A percentile compares a stretch with the other conserved stretches of the same genome.
Evolutionary conservation across 2,329 filamentous ascomycete genomes (phyloP).

Genomic region (Stemphylium vesicarium): DNA sequence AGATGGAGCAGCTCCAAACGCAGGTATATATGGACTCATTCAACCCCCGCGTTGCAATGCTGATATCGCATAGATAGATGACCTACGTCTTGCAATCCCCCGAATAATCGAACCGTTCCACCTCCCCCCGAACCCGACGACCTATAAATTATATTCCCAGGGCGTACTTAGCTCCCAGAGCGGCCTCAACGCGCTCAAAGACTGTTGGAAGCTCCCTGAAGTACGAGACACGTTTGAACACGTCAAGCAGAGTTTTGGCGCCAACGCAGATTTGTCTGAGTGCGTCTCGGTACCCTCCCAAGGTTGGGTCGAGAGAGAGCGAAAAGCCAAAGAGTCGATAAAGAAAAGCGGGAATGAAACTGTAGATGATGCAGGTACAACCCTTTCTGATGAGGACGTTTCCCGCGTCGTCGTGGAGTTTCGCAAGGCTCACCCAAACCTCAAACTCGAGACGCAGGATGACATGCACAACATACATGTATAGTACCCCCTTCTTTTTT

Average conservation of each 20-base stretch:
- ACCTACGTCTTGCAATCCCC: slow-evolving; percentile 52
- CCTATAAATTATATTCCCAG: slow-evolving; percentile 49
- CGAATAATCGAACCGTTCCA: slow-evolving; percentile 51
- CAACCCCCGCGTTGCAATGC: background rate
- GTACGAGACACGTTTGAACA: slow-evolving; percentile 46
- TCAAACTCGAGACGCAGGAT: slow-evolving; percentile 37
- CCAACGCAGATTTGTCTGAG: slow-evolving; percentile 47
- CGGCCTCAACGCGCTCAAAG: slow-evolving; percentile 47
- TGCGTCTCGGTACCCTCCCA: slow-evolving; percentile 43
- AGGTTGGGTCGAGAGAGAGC: slow-evolving; percentile 48
- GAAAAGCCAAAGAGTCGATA: slow-evolving; percentile 23
- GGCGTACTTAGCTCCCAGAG: slow-evolving; percentile 45
- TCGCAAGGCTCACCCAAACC: slow-evolving; percentile 30
- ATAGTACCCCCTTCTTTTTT: background rate
- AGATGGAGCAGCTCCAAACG: slow-evolving; percentile 53
- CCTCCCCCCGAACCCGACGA: slow-evolving; percentile 33
- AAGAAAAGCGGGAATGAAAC: slow-evolving; percentile 16
- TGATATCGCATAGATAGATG: slow-evolving; percentile 47
- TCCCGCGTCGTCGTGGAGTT: slow-evolving; percentile 33
- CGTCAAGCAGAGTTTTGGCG: slow-evolving; percentile 44
- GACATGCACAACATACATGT: slow-evolving; percentile 36
- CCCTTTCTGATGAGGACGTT: slow-evolving; percentile 31
- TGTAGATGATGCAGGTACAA: slow-evolving; percentile 12
- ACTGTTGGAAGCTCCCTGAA: slow-evolving; percentile 47
- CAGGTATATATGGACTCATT: slow-evolving; percentile 40